phyloP scores from a whole-genome alignment of 1,284 basidiomycete species.

The Rhodotorula sp. region DNA sequence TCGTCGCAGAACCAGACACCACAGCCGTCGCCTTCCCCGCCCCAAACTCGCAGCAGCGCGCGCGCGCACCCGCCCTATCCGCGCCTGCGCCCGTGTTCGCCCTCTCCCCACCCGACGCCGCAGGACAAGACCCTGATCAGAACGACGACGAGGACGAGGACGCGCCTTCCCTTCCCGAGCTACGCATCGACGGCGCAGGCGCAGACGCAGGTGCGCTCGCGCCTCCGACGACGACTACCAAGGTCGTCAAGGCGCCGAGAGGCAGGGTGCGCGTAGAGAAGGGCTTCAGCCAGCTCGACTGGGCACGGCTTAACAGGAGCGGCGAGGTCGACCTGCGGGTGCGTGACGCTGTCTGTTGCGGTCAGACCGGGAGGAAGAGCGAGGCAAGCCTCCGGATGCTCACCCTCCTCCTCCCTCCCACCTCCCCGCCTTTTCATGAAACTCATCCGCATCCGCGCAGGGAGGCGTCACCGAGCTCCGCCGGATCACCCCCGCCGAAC shows the following conservation, averaged over 20 bases:
- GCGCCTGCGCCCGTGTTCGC: slow-evolving; percentile 38
- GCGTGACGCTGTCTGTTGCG: slow-evolving; percentile 8
- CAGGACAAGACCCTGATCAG: slow-evolving; percentile 21
- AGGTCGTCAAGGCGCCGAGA: slow-evolving; percentile 61
- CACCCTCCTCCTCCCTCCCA: slow-evolving; percentile 58
- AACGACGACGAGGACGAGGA: slow-evolving; percentile 27
- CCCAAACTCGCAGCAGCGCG: slow-evolving; percentile 76
- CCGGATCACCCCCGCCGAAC: slow-evolving; percentile 77
- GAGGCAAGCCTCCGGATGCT: neutral
- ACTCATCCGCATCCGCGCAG: slow-evolving; percentile 23
- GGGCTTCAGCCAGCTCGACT: slow-evolving; percentile 89
- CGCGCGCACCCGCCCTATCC: slow-evolving; percentile 44
- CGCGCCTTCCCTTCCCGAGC: slow-evolving; percentile 61
- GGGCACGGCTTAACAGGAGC: slow-evolving; percentile 77
- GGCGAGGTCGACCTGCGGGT: slow-evolving; percentile 75
- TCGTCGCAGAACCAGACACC: slow-evolving; percentile 65
- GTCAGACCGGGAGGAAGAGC: no score
- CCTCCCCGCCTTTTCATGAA: slow-evolving; percentile 12
- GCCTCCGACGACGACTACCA: slow-evolving; percentile 59
- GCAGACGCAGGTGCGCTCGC: slow-evolving; percentile 48
- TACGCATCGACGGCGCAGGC: slow-evolving; percentile 52
- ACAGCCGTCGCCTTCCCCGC: slow-evolving; percentile 80
- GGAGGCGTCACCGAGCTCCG: slow-evolving; percentile 55
- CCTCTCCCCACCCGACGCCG: slow-evolving; percentile 45
- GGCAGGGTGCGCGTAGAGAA: slow-evolving; percentile 75